Conservation (phyloP, 2,329 filamentous ascomycete genomes). For the Aspergillus proliferans region DNA sequence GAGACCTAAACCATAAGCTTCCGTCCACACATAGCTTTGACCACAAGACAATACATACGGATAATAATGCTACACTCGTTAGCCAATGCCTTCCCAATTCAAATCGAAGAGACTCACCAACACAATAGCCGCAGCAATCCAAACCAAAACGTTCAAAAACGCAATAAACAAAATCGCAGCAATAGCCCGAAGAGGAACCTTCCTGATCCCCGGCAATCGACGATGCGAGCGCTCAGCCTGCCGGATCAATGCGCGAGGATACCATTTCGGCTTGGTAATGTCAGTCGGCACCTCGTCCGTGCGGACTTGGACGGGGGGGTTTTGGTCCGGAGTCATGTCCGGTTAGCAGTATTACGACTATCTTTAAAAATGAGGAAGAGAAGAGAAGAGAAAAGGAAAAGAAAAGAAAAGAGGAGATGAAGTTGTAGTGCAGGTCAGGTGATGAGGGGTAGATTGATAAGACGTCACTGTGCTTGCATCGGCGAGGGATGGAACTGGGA, state of each 20-base stretch:
- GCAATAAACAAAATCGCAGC: conserved; percentile 52
- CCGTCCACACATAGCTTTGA: conserved; percentile 1
- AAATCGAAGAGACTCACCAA: conserved; percentile 36
- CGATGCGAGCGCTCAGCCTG: conserved; percentile 44
- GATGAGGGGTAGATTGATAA: not conserved
- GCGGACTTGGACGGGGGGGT: not conserved
- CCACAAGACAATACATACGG: conserved; percentile 18
- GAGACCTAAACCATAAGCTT: conserved; percentile 36
- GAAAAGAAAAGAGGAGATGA: not conserved
- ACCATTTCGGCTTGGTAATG: conserved; percentile 21
- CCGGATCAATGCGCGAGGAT: conserved; percentile 24
- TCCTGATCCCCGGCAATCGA: conserved; percentile 49
- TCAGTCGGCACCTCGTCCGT: not conserved
- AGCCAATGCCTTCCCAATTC: conserved; percentile 1
- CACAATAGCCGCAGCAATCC: conserved; percentile 54
- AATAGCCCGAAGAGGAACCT: conserved; percentile 51
- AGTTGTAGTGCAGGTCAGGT: not conserved
- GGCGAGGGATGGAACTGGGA: too few species aligned
- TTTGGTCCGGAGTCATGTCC: not conserved
- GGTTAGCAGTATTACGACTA: not conserved
- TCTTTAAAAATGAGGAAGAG: not conserved
- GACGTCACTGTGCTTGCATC: not conserved
- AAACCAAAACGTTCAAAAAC: conserved; percentile 51
- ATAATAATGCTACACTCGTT: conserved; percentile 27
- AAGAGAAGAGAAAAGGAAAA: not conserved